phyloP scores from a whole-genome alignment of 2,329 filamentous ascomycete species.

The Monosporascus ibericus region DNA sequence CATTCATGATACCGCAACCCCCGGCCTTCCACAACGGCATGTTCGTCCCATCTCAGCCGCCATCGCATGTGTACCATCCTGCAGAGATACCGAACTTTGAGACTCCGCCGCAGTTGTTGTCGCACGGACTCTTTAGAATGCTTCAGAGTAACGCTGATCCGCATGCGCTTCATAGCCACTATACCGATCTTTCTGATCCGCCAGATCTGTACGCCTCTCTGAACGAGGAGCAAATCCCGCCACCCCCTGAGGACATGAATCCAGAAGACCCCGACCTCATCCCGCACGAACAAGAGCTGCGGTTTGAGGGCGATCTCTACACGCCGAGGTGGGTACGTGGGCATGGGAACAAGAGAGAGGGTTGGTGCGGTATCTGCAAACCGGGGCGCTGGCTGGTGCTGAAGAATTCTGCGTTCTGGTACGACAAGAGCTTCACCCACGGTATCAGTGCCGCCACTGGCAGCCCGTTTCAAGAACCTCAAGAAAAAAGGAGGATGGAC shows the following conservation, averaged over 20 bases:
- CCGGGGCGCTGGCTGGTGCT: conserved; percentile 79
- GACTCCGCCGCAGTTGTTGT: conserved; percentile 56
- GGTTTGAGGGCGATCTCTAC: conserved; percentile 77
- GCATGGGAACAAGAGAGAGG: conserved; percentile 80
- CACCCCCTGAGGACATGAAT: conserved; percentile 76
- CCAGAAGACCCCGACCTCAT: conserved; percentile 68
- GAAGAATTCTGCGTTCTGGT: conserved; percentile 90
- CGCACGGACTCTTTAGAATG: conserved; percentile 67
- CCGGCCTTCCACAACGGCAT: conserved; percentile 52
- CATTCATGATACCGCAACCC: conserved; percentile 48
- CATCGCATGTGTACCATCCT: conserved; percentile 42
- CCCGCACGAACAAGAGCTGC: conserved; percentile 71
- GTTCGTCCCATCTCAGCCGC: conserved; percentile 48
- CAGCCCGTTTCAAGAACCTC: conserved; percentile 69
- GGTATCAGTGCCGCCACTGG: conserved; percentile 80
- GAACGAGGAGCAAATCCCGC: conserved; percentile 65
- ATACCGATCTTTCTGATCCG: conserved; percentile 66
- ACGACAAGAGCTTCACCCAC: conserved; percentile 86
- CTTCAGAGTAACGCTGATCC: conserved; percentile 69
- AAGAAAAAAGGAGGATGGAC: conserved; percentile 69
- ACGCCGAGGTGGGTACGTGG: conserved; percentile 80
- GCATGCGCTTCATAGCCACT: conserved; percentile 61
- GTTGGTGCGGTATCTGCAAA: conserved; percentile 87
- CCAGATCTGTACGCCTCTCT: conserved; percentile 73
- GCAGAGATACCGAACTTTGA: conserved; percentile 49